Percentiles rank a stretch among this genome's conserved stretches.
These are phyloP conservation scores for Citrullus mucosospermus DNA, from an alignment of 306 rosid species.

Conservation along the genomic window DNA sequence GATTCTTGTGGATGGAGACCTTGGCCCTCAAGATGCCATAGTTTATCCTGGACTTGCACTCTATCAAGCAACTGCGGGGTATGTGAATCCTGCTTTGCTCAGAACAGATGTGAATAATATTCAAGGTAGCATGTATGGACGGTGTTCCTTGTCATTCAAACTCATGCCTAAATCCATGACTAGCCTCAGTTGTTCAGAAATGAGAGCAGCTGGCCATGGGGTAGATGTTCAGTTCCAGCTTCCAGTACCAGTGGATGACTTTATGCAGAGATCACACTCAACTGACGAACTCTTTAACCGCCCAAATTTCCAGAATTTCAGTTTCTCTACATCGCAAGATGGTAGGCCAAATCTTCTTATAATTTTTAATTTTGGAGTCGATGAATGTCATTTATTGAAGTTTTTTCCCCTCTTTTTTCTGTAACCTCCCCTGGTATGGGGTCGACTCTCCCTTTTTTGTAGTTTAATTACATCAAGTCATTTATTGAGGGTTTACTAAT, in stretches of 20 bases:
- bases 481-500: not conserved
- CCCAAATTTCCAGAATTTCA: slow-evolving; percentile 61
- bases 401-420: not conserved
- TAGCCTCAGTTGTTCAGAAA: slow-evolving; percentile 82
- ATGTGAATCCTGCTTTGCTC: slow-evolving; percentile 76
- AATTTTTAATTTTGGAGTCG: not conserved
- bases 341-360: slow-evolving; percentile 33
- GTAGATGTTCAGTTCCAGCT: slow-evolving; percentile 88
- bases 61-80: slow-evolving; percentile 95
- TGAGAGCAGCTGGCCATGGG: slow-evolving; percentile 95
- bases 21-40: slow-evolving; percentile 93
- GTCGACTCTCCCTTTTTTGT: not conserved
- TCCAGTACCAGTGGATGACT: slow-evolving; percentile 88
- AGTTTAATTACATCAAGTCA: not conserved
- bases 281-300: slow-evolving; percentile 64
- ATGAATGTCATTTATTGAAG: not conserved
- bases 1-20: slow-evolving; percentile 80
- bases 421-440: not conserved
- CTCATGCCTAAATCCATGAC: slow-evolving; percentile 90
- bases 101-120: slow-evolving; percentile 52
- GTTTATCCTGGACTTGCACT: slow-evolving; percentile 96
- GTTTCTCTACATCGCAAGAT: slow-evolving; percentile 62
- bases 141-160: slow-evolving; percentile 75
- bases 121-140: slow-evolving; percentile 65
- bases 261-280: slow-evolving; percentile 85